Percentiles rank a stretch among this genome's conserved stretches.
Conservation (phyloP, 345 rosid genomes). For the Gossypium thurberi region DNA sequence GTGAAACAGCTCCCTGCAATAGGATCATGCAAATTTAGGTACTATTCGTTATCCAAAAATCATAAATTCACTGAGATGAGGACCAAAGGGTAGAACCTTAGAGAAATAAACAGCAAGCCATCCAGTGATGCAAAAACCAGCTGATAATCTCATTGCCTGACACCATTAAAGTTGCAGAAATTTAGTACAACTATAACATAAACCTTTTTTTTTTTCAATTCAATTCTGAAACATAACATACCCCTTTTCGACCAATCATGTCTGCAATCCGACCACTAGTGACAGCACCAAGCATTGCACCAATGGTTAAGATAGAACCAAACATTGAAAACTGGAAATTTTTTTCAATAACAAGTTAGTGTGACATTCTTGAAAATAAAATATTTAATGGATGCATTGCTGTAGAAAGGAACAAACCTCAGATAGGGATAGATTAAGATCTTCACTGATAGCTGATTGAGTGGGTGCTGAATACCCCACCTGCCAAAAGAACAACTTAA, state of each 20-base stretch:
- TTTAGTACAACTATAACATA: background rate
- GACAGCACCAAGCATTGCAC: slow-evolving; percentile 92
- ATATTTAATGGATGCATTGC: too few species aligned
- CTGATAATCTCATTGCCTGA: slow-evolving; percentile 90
- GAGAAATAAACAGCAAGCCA: slow-evolving; percentile 77
- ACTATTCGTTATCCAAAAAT: background rate
- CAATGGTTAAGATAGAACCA: slow-evolving; percentile 89
- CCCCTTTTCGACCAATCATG: slow-evolving; percentile 80
- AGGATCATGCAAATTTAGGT: background rate
- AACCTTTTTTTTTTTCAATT: background rate
- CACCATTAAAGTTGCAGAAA: background rate
- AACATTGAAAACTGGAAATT: slow-evolving; percentile 68
- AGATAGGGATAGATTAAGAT: slow-evolving; percentile 64
- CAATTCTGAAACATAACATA: slow-evolving; percentile 16
- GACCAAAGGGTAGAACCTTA: slow-evolving; percentile 25
- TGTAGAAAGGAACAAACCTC: slow-evolving; percentile 40
- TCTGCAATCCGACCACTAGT: slow-evolving; percentile 77
- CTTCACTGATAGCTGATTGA: slow-evolving; percentile 73
- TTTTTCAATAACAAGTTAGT: background rate
- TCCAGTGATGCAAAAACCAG: slow-evolving; percentile 68
- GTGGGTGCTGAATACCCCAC: slow-evolving; percentile 95
- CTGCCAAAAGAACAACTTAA: slow-evolving; percentile 51
- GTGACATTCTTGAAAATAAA: too few species aligned
- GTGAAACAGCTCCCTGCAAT: slow-evolving; percentile 51
- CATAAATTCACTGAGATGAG: background rate